Percentiles rank a stretch among this genome's conserved stretches.
Evolutionary conservation across 768 basidiomycete species (phyloP).

Genomic region (Lactarius akahatsu): DNA sequence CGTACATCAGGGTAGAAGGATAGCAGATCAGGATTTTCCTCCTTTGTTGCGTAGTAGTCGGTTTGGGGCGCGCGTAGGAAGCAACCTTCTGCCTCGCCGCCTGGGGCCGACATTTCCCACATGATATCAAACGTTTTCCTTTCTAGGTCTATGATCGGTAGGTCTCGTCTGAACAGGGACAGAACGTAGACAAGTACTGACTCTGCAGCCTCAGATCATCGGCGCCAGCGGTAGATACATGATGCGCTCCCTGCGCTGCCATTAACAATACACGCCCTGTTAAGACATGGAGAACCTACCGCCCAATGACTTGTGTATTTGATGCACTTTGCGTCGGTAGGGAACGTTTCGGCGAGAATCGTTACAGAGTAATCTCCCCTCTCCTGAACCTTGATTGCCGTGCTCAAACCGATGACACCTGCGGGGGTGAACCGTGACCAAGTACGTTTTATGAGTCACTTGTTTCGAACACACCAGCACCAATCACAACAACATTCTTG

Average conservation of each 20-base stretch:
- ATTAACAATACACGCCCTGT: background rate
- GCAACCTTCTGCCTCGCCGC: conserved; percentile 52
- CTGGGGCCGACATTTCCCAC: conserved; percentile 69
- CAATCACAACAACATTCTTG: conserved; percentile 9
- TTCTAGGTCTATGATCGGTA: conserved; percentile 52
- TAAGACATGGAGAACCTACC: conserved; percentile 42
- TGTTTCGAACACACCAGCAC: conserved; percentile 8
- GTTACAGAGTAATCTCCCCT: conserved; percentile 60
- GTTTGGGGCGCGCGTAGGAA: conserved; percentile 66
- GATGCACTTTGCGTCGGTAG: conserved; percentile 70
- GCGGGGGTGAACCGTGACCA: background rate
- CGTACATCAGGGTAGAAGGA: conserved; percentile 39
- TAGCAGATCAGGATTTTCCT: conserved; percentile 39
- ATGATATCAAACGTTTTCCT: conserved; percentile 70
- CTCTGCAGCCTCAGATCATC: conserved; percentile 48
- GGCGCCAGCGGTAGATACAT: conserved; percentile 58
- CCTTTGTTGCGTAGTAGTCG: conserved; percentile 52
- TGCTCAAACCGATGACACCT: conserved; percentile 80
- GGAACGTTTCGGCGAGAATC: conserved; percentile 68
- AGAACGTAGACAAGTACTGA: conserved; percentile 34
- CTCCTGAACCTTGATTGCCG: conserved; percentile 69
- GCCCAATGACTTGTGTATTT: conserved; percentile 83
- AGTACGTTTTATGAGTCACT: background rate
- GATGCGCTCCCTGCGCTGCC: conserved; percentile 67
- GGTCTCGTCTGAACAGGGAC: background rate